Base-by-base conservation (phyloP, 2,329 filamentous ascomycete species). In the Hysterium pulicare region DNA sequence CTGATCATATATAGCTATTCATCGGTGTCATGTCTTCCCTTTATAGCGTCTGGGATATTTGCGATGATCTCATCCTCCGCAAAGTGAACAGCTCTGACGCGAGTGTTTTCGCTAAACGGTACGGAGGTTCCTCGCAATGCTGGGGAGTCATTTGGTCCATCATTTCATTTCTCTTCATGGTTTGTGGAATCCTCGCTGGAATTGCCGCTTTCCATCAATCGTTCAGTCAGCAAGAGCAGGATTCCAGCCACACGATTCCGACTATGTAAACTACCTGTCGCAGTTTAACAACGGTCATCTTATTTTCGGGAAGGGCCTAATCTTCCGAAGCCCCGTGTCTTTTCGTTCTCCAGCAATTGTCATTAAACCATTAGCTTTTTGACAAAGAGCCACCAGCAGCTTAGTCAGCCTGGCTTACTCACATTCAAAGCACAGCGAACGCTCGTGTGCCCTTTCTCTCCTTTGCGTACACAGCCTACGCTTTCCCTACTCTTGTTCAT, bases 21-120 rank as follows among this genome's bases (percentile, higher is more conserved):
- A 88, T 90, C 47, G 86, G 86, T 32, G 86, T 90, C 54, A 90
- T 90, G 86, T 86, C 81, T 5, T 83, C 81, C 2, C 75, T 90
- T 1, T 90, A 90, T 66, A 87, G 83, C 50, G 85, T 87, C 4
- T 90, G 86, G 86, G 86, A 90, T 71, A 90, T 90, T 53, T 90
- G 85, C 65, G 86, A 91, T 58, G 86, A 91, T 53, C 72, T 90
- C 23, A 89, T 91, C 51, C 70, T 90, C 4, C 78, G 86, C 45
- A 90, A 90, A 68, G 84, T 90, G 39, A 90, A 90, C 64, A 81
- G 77, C 17, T 89, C 85, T 4, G 86, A 91, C 59, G 86, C 86
- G 5, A 87, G 83, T 52, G 84, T 89, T 22, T 90, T 90, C 54
- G 86, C 86, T 6, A 76, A 87, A 66, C 76, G 81, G 17, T 90